Evolutionary conservation across 371 early-diverging fungal genomes (phyloP).

Genomic region (Syncephalastrum contaminatum): DNA sequence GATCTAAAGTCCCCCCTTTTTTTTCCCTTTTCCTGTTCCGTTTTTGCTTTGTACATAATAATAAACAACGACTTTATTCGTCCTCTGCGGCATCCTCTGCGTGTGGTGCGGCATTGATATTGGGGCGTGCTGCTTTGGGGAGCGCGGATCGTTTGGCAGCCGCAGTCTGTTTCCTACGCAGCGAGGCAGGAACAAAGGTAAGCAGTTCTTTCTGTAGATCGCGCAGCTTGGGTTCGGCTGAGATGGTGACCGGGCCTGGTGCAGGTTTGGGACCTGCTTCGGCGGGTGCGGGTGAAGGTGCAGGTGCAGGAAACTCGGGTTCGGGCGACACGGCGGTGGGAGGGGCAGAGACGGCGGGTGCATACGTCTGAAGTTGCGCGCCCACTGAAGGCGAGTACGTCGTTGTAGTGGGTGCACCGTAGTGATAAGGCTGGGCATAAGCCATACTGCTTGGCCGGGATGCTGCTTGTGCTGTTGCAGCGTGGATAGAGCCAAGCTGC

Average conservation of each 20-base stretch:
- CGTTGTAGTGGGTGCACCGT: too few species aligned
- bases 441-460: slow-evolving; percentile 4
- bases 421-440: too few species aligned
- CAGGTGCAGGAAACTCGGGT: slow-evolving; percentile 1
- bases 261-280: slow-evolving; percentile 19
- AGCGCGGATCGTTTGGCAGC: slow-evolving; percentile 40
- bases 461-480: slow-evolving; percentile 14
- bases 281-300: slow-evolving; percentile 10
- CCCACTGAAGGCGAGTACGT: too few species aligned
- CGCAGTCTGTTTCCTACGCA: slow-evolving; percentile 54
- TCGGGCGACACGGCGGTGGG: neutral
- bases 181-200: slow-evolving; percentile 58
- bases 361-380: slow-evolving; percentile 3
- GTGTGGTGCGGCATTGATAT: slow-evolving; percentile 54
- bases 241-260: slow-evolving; percentile 41
- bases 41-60: too few species aligned
- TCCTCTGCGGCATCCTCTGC: slow-evolving; percentile 23
- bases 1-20: too few species aligned
- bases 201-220: slow-evolving; percentile 65
- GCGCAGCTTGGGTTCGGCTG: slow-evolving; percentile 63
- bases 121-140: slow-evolving; percentile 43
- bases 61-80: slow-evolving; percentile 1
- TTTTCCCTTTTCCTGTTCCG: too few species aligned
- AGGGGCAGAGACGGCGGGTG: slow-evolving; percentile 13
- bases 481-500: slow-evolving; percentile 23